Conservation (phyloP, 768 basidiomycete genomes). For the Collybia sordida region DNA sequence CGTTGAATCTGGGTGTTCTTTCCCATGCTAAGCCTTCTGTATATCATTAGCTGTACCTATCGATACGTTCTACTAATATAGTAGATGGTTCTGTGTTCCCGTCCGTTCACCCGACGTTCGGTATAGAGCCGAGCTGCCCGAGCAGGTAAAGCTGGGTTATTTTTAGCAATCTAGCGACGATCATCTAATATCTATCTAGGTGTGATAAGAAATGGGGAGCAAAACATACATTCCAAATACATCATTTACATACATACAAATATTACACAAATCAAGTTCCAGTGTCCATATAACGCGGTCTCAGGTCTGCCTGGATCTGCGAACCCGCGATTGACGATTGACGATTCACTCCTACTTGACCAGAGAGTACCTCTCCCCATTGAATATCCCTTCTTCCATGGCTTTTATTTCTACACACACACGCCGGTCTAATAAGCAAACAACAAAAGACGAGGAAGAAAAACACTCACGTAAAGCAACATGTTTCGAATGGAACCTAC, state of each 20-base stretch:
- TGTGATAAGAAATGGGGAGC: neutral
- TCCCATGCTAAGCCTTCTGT: too few species aligned
- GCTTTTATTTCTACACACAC: slow-evolving; percentile 19
- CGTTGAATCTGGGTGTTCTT: too few species aligned
- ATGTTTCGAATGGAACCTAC: slow-evolving; percentile 61
- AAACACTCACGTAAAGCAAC: slow-evolving; percentile 57
- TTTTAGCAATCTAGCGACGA: too few species aligned
- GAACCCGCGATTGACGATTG: neutral
- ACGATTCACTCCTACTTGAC: neutral
- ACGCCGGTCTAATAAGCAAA: neutral
- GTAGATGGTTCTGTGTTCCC: too few species aligned
- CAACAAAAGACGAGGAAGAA: neutral
- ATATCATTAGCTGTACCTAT: too few species aligned
- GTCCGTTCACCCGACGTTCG: too few species aligned
- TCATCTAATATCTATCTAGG: too few species aligned
- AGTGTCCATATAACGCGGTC: too few species aligned
- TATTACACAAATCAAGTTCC: neutral
- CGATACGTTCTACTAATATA: too few species aligned
- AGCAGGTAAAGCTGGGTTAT: too few species aligned
- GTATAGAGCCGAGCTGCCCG: too few species aligned
- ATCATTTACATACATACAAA: neutral
- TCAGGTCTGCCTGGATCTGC: neutral
- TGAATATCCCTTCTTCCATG: slow-evolving; percentile 14
- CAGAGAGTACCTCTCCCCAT: slow-evolving; percentile 8
- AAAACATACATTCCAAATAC: neutral